Conservation (phyloP, 2,329 filamentous ascomycete genomes). For the Fusarium guadeloupense region DNA sequence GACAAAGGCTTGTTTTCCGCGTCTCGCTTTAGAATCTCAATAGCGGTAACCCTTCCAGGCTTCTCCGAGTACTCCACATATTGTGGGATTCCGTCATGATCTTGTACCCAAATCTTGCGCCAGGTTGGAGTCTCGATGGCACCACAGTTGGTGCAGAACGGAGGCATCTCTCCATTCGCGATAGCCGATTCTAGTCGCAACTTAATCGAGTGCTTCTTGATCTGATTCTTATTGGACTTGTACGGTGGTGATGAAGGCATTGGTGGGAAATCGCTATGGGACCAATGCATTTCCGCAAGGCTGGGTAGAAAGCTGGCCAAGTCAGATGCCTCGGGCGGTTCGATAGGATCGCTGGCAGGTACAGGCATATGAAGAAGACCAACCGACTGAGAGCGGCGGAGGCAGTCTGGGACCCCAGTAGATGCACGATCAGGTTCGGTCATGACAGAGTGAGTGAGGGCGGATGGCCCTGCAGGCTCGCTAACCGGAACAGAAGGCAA, state of each 20-base stretch:
- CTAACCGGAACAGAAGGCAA: slow-evolving; percentile 56
- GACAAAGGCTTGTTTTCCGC: slow-evolving; percentile 68
- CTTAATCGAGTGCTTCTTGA: slow-evolving; percentile 70
- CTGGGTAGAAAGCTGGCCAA: slow-evolving; percentile 7
- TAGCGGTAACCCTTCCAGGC: slow-evolving; percentile 77
- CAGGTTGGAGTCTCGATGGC: slow-evolving; percentile 96
- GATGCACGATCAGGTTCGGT: slow-evolving; percentile 30
- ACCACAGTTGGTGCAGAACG: slow-evolving; percentile 91
- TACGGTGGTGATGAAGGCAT: slow-evolving; percentile 54
- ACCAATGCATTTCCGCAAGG: slow-evolving; percentile 53
- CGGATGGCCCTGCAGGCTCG: slow-evolving; percentile 58
- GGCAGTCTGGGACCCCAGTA: slow-evolving; percentile 49
- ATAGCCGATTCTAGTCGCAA: slow-evolving; percentile 71
- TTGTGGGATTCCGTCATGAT: slow-evolving; percentile 73
- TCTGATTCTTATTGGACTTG: slow-evolving; percentile 69
- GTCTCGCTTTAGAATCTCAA: slow-evolving; percentile 73
- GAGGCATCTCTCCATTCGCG: slow-evolving; percentile 82
- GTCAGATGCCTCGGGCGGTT: slow-evolving; percentile 39
- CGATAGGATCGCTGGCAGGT: slow-evolving; percentile 59
- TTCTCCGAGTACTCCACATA: slow-evolving; percentile 77
- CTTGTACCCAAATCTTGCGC: slow-evolving; percentile 90
- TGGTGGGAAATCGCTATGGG: slow-evolving; percentile 55
- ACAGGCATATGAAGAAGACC: slow-evolving; percentile 48
- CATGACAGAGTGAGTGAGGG: slow-evolving; percentile 47
- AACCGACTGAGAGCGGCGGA: slow-evolving; percentile 51